Evolutionary conservation across 345 rosid genomes (phyloP), one percentile per base, ranked within the genome.

Genomic region (Euphorbia peplus): DNA sequence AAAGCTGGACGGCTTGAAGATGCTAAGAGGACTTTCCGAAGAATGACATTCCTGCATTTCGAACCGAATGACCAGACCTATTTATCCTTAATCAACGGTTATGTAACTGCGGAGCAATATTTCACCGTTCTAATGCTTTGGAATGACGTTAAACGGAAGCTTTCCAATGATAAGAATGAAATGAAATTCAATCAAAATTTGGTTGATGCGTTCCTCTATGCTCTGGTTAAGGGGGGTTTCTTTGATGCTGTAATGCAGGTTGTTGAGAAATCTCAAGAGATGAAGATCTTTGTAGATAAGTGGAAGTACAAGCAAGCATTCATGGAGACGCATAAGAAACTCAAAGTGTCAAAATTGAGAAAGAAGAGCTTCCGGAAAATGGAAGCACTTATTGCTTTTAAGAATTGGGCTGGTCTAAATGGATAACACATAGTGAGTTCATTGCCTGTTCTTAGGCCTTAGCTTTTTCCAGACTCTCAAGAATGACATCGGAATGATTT

Each of bases 211-310:
- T 95, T 95, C 77, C 78, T 91, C 61, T 89, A 81, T 76, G 93
- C 97, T 11, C 70, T 95, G 68, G 95, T 91, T n/a, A 95, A 88
- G 78, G 99, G 96, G 52, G 96, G 97, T 48, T 95, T 86, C 85
- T 95, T 95, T 64, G 99, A 95, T 73, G 95, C 93, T 0, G 97
- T 84, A 67, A 91, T 95, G 99, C 96, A 91, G 86, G 97, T 95
- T 62, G 87, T 91, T 57, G 91, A 91, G 66, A 91, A 85, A 77
- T 87, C 96, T 75, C 93, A 86, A 63, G 91, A 91, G 78, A 85
- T 82, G 96, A 95, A 86, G 80, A 80, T 91, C 65, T 91, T 95
- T 80, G 88, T 91, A 54, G 96, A 95, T 79, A 95, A 91, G 76
- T 95, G 97, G 96, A 91, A 87, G 78, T 91, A 91, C 84, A 91